Base-by-base conservation (phyloP, 2,329 filamentous ascomycete genomes). In the Hypomyces perniciosus region DNA sequence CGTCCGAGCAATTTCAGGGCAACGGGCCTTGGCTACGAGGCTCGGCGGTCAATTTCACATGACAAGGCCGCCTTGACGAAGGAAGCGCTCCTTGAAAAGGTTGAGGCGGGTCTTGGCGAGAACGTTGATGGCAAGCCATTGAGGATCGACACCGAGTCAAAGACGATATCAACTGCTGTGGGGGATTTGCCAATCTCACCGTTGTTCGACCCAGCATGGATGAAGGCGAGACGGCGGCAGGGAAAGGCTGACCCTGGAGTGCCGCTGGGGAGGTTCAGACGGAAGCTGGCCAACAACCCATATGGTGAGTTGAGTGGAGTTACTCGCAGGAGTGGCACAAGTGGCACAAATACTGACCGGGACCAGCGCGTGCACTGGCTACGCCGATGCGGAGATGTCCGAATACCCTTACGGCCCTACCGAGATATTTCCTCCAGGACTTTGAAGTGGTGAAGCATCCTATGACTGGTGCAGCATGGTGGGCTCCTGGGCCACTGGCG, bases 351-450 rank as follows among this genome's bases (percentile, higher is more conserved):
- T 9, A 44, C 57, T 61, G 31, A 61, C 42, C 27, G n/a, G n/a
- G 4, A 42, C 27, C 49, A 86, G 85, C 85, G 3, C 75, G 75
- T 41, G 79, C 82, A 6, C 75, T 90, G 26, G 78, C 79, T 30
- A 78, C 78, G 0, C 80, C 82, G 0, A 51, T 84, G 26, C 81
- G 86, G 48, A 58, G 64, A 51, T 88, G 84, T 59, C 60, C 65
- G 26, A 61, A 77, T 31, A 81, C 82, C 1, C 54, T 59, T 0
- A 61, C 64, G 0, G 60, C 61, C 1, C 65, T 88, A 6, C 86
- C 86, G 1, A 66, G 65, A 10, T 81, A 77, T 59, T 85, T 89
- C 61, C 68, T 88, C 4, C 78, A 86, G 49, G 72, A 79, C 31
- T 83, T 89, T 53, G 73, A 76, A 29, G 60, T 82, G 2, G 68